Conservation (phyloP, 768 basidiomycete species). For the Russula vinacea region DNA sequence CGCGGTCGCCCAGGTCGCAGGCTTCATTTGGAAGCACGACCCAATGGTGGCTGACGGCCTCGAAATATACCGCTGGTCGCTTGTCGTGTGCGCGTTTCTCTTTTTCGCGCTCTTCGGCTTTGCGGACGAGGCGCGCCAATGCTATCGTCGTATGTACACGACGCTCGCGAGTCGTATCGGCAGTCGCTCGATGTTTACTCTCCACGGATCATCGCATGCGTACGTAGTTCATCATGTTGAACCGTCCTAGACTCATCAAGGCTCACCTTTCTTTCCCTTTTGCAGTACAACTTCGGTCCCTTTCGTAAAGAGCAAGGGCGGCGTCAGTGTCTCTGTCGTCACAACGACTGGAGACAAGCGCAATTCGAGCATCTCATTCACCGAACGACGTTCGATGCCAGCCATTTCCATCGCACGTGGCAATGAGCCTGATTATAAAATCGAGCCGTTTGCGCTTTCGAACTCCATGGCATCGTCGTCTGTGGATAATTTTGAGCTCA, state of each 20-base stretch:
- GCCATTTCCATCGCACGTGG: slow-evolving; percentile 7
- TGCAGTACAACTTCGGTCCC: slow-evolving; percentile 6
- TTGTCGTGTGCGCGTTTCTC: slow-evolving; percentile 39
- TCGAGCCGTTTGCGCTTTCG: background rate
- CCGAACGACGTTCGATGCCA: background rate
- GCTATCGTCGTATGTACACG: slow-evolving; percentile 37
- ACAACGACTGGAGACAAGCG: background rate
- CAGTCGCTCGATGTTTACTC: slow-evolving; percentile 1
- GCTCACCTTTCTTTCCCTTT: background rate
- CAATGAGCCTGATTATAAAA: slow-evolving; percentile 2
- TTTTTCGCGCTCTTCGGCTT: slow-evolving; percentile 56
- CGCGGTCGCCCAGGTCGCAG: slow-evolving; percentile 40
- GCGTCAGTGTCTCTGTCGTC: slow-evolving; percentile 3
- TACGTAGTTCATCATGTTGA: slow-evolving; percentile 3
- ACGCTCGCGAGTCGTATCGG: slow-evolving; percentile 34
- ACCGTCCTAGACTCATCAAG: background rate
- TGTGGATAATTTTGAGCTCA: background rate
- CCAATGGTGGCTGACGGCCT: slow-evolving; percentile 28
- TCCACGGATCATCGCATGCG: slow-evolving; percentile 5
- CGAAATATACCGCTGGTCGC: slow-evolving; percentile 44
- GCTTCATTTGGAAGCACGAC: slow-evolving; percentile 40
- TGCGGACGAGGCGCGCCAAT: slow-evolving; percentile 44
- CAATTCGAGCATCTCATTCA: background rate
- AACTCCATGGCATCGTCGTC: slow-evolving; percentile 8
- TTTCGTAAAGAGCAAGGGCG: background rate